phyloP scores from a whole-genome alignment of 1,139 yeast genomes.

The Sugiyamaella paludigena region DNA sequence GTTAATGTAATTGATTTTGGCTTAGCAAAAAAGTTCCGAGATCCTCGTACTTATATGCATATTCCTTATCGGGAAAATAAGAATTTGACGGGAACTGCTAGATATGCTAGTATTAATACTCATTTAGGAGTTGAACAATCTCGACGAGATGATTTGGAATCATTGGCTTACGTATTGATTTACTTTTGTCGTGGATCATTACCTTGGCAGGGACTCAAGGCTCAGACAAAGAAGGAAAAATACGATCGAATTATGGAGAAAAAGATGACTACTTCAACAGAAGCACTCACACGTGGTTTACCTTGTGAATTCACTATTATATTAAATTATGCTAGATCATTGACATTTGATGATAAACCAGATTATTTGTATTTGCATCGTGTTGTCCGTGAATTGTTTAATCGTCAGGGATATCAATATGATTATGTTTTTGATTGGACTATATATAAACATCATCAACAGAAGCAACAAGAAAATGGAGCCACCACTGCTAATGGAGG shows the following conservation, averaged over 20 bases:
- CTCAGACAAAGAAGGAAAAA: constrained; percentile 95
- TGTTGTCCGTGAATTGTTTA: constrained; percentile 83
- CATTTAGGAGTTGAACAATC: constrained; percentile 96
- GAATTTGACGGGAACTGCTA: constrained; percentile 94
- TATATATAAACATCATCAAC: constrained; percentile 65
- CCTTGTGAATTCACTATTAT: constrained; percentile 89
- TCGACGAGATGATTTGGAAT: constrained; percentile 94
- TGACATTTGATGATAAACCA: constrained; percentile 94
- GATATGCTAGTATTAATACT: constrained; percentile 93
- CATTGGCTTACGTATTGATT: constrained; percentile 90
- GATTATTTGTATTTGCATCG: constrained; percentile 89
- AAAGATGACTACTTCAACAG: constrained; percentile 90
- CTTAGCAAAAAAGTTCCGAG: constrained; percentile 91
- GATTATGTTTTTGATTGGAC: constrained; percentile 99
- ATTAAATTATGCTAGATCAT: constrained; percentile 82
- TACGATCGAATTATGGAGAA: constrained; percentile 96
- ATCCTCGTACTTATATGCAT: constrained; percentile 92
- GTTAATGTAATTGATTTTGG: constrained; percentile 97
- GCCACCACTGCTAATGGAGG: background rate
- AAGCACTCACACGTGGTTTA: constrained; percentile 83
- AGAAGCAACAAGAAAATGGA: constrained; percentile 16
- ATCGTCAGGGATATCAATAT: constrained; percentile 85
- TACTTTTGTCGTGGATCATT: constrained; percentile 93
- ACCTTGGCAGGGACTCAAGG: constrained; percentile 99
- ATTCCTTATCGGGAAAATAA: constrained; percentile 96